Conservation (phyloP, 2,329 filamentous ascomycete species). For the Ophiostoma sp. region DNA sequence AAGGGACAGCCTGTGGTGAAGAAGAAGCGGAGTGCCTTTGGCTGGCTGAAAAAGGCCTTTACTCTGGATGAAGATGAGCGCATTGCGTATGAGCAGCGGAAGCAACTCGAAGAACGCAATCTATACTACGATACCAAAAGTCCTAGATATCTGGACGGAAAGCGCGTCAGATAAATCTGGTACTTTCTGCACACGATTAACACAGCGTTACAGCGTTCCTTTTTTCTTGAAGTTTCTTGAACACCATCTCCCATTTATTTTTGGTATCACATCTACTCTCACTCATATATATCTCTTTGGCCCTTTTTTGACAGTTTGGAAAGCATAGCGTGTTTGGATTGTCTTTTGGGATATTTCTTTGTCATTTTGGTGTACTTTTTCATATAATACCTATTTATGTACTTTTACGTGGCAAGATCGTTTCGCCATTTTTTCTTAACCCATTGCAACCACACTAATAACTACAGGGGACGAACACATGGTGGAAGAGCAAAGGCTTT, state of each 20-base stretch:
- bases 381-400: conserved; percentile 15
- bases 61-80: conserved; percentile 60
- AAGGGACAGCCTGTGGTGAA: conserved; percentile 43
- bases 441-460: conserved; percentile 10
- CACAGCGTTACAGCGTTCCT: neutral
- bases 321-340: conserved; percentile 26
- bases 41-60: conserved; percentile 64
- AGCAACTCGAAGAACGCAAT: conserved; percentile 41
- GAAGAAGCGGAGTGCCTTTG: conserved; percentile 63
- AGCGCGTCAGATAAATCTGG: conserved; percentile 36
- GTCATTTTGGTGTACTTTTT: conserved; percentile 2
- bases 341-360: neutral
- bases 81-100: conserved; percentile 53
- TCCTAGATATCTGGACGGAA: conserved; percentile 54
- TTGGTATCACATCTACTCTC: neutral
- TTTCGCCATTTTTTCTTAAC: conserved; percentile 8
- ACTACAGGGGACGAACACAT: neutral
- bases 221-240: neutral
- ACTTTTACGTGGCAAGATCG: neutral
- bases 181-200: neutral
- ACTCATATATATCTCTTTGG: neutral
- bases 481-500: neutral
- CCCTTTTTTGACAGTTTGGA: conserved; percentile 20
- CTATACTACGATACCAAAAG: conserved; percentile 48
- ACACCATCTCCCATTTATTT: neutral